Evolutionary conservation across 495 filamentous ascomycete species (phyloP).

Genomic region (Penicillium cosmopolitanum): DNA sequence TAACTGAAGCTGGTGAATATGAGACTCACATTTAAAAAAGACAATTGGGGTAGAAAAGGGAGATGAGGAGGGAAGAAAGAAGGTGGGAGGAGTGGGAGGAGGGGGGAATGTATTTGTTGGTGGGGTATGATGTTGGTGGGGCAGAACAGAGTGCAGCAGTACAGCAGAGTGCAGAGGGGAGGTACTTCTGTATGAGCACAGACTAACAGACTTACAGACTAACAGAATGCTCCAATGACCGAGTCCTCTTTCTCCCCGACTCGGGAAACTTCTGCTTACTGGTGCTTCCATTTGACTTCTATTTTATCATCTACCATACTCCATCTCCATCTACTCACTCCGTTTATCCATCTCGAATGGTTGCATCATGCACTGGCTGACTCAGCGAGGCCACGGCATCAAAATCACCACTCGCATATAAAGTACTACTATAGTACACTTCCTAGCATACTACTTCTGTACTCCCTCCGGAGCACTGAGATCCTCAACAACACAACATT

Average conservation of each 20-base stretch:
- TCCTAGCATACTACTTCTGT: background rate
- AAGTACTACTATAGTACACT: no score
- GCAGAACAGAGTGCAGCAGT: slow-evolving; percentile 6
- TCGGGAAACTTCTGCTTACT: background rate
- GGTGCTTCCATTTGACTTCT: no score
- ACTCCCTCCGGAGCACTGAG: slow-evolving; percentile 1
- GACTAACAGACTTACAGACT: no score
- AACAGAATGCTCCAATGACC: no score
- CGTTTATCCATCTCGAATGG: background rate
- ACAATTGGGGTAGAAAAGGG: slow-evolving; percentile 18
- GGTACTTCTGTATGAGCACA: no score
- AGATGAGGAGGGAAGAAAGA: slow-evolving; percentile 20
- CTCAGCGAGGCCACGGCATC: slow-evolving; percentile 15
- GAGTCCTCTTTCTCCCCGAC: background rate
- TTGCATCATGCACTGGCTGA: slow-evolving; percentile 8
- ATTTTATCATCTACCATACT: background rate
- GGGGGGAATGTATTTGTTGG: slow-evolving; percentile 40
- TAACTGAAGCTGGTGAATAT: no score
- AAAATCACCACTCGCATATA: no score
- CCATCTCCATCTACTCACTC: background rate
- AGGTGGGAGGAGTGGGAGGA: slow-evolving; percentile 22
- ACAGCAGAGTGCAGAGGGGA: background rate
- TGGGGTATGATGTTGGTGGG: slow-evolving; percentile 44
- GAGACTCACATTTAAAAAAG: slow-evolving; percentile 11
- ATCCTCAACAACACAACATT: background rate